Base-by-base conservation (phyloP, 1,139 yeast genomes). In the Lodderomyces parapsilosis region DNA sequence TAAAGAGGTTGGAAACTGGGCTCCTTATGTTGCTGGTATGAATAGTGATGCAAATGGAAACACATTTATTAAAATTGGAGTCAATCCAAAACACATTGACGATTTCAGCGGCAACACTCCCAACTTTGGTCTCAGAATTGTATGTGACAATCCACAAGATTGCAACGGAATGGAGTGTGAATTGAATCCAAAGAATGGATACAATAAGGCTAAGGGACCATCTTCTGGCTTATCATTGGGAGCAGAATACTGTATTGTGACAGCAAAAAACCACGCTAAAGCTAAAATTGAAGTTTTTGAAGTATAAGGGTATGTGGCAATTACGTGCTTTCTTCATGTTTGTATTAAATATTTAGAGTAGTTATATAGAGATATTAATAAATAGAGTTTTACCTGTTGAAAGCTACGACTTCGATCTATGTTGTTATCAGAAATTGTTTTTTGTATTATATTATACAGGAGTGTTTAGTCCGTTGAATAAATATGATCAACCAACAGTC, bases 21-120 rank as follows among this genome's bases (percentile, higher is more conserved):
- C 96, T 20, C 96, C 96, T 20, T 89, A 86, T 56, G 95, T 89
- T 48, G 95, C 94, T 14, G 96, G 96, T 51, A 89, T 91, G 52
- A 88, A 88, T 68, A 79, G 78, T 67, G 95, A 86, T 61, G 63
- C 62, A 45, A 63, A 59, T 44, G 86, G 88, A 24, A 78, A 80
- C 61, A 87, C 96, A 2, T 88, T 54, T 62, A 86, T 86, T 52
- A 89, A 86, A 67, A 79, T 89, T 59, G 96, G 94, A 41, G 88
- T 96, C 94, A 89, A 89, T 65, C 96, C 96, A 17, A 78, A 85
- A 50, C 86, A 86, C 63, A 62, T 86, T 51, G 91, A 84, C 52
- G 74, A 70, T 41, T 85, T 81, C 67, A 65, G 68, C 46, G 63
- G 71, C 52, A 66, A 67, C 9, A 66, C 65, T 50, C 96, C 96